Percentiles rank a stretch among this genome's conserved stretches.
These are phyloP conservation scores for Purpureocillium takamizusanense DNA, from an alignment of 2,329 filamentous ascomycete species.

Conservation along the genomic window DNA sequence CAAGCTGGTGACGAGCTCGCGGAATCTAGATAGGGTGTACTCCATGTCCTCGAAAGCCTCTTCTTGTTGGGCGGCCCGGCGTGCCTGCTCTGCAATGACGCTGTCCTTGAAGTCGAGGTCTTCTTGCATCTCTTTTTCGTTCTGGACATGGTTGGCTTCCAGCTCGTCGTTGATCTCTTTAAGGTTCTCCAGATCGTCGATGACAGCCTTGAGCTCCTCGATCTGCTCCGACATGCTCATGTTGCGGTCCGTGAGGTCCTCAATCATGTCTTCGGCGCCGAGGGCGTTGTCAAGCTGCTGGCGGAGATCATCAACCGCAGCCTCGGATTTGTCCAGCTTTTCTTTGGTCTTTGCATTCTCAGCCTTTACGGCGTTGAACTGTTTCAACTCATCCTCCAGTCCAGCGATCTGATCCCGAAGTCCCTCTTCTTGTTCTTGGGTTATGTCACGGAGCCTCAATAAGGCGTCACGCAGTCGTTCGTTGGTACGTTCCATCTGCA, in stretches of 20 bases:
- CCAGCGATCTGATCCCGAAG: conserved; percentile 65
- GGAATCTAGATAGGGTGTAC: conserved; percentile 80
- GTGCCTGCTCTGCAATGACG: conserved; percentile 72
- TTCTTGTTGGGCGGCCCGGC: conserved; percentile 66
- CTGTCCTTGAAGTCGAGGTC: conserved; percentile 84
- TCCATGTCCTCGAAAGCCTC: conserved; percentile 78
- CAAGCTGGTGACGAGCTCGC: conserved; percentile 76
- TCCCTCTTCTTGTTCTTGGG: conserved; percentile 75
- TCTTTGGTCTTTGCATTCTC: conserved; percentile 63
- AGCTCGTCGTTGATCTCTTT: conserved; percentile 94
- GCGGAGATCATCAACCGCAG: conserved; percentile 73
- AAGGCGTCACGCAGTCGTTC: conserved; percentile 81
- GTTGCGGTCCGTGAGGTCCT: conserved; percentile 82
- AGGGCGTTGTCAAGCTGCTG: conserved; percentile 86
- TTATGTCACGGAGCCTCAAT: conserved; percentile 75
- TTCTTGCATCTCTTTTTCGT: conserved; percentile 88
- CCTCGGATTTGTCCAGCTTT: conserved; percentile 63
- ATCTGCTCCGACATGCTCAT: conserved; percentile 75
- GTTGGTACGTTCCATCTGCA: conserved; percentile 86
- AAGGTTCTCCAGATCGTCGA: conserved; percentile 80
- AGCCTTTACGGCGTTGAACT: conserved; percentile 56
- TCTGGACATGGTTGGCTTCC: conserved; percentile 85
- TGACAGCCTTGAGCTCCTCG: conserved; percentile 69
- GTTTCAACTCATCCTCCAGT: conserved; percentile 64
- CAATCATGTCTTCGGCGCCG: conserved; percentile 87